phyloP scores from a whole-genome alignment of 1,284 basidiomycete genomes.

The Cutaneotrichosporon curvatum region DNA sequence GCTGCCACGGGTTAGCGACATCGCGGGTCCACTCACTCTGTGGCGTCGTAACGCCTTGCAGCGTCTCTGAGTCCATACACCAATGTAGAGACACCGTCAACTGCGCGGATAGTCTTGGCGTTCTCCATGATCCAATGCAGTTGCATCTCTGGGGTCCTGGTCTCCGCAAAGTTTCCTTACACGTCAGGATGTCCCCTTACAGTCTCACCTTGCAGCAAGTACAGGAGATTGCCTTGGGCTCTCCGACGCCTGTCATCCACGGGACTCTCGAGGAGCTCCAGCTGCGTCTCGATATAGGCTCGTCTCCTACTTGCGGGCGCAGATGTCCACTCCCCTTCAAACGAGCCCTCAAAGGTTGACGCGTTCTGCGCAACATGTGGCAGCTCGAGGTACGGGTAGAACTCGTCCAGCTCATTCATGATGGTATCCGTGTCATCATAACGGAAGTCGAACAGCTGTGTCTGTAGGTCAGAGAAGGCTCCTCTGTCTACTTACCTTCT shows the following conservation, averaged over 20 bases:
- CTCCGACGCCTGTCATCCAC: constrained; percentile 75
- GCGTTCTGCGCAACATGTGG: constrained; percentile 81
- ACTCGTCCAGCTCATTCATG: constrained; percentile 94
- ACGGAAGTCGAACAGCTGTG: constrained; percentile 79
- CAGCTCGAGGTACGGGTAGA: constrained; percentile 96
- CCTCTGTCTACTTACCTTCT: constrained; percentile 29
- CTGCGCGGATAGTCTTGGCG: constrained; percentile 72
- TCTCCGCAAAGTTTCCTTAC: constrained; percentile 83
- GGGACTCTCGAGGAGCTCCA: constrained; percentile 78
- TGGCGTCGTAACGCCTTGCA: constrained; percentile 63
- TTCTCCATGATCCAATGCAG: constrained; percentile 94
- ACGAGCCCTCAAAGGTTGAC: constrained; percentile 78
- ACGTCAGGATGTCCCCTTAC: not conserved
- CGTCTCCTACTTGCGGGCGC: constrained; percentile 54
- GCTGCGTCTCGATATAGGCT: constrained; percentile 66
- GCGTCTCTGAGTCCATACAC: constrained; percentile 86
- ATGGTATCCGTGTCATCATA: constrained; percentile 94
- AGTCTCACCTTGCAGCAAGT: constrained; percentile 74
- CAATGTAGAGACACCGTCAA: constrained; percentile 76
- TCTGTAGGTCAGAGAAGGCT: constrained; percentile 45
- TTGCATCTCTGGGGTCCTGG: constrained; percentile 84
- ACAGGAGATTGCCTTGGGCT: constrained; percentile 78
- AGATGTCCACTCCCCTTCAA: constrained; percentile 71
- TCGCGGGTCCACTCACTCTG: constrained; percentile 21
- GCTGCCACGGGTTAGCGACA: constrained; percentile 2